Conservation (phyloP, 345 rosid species). For the Atalantia buxifolia region DNA sequence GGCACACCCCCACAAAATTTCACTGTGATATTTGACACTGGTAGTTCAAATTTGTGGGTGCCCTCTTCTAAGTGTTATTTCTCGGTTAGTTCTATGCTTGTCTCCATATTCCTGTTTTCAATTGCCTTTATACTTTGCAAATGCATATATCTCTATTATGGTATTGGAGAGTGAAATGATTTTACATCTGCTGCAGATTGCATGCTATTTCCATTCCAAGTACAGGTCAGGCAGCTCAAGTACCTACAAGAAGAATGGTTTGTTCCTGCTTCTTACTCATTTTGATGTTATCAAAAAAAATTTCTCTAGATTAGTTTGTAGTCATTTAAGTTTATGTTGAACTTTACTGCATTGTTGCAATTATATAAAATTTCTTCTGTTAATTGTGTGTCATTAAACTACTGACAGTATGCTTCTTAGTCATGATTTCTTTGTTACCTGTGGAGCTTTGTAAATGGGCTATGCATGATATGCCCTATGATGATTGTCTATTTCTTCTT, state of each 20-base stretch:
- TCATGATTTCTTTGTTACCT: background rate
- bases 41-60: conserved; percentile 96
- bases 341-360: background rate
- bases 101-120: background rate
- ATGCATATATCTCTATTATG: background rate
- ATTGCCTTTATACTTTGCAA: background rate
- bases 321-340: background rate
- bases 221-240: conserved; percentile 70
- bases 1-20: conserved; percentile 90
- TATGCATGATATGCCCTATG: background rate
- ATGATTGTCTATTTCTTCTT: background rate
- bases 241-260: conserved; percentile 74
- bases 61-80: conserved; percentile 86
- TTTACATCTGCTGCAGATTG: conserved; percentile 35
- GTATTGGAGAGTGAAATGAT: background rate
- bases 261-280: conserved; percentile 14
- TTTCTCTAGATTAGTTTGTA: background rate
- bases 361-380: background rate
- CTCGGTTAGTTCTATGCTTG: conserved; percentile 51
- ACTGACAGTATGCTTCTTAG: background rate
- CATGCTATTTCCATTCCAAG: conserved; percentile 75
- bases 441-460: background rate
- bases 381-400: background rate
- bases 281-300: background rate
- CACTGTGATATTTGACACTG: conserved; percentile 91